Evolutionary conservation across 1,284 basidiomycete genomes (phyloP).

Genomic region (Apiotrichum akiyoshidainum): DNA sequence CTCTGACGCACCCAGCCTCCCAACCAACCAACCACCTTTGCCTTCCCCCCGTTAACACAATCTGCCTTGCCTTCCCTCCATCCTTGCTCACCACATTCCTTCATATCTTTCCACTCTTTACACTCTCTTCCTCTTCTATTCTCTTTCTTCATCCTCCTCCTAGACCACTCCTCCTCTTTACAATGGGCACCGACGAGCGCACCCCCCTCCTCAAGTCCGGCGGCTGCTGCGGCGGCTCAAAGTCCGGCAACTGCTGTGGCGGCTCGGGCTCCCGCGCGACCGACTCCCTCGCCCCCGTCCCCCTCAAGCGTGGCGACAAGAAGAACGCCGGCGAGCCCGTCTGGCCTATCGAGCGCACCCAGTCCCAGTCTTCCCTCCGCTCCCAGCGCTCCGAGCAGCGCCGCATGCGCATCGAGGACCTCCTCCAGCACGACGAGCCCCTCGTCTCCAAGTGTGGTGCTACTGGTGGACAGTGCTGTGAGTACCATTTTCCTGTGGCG

Average conservation of each 20-base stretch:
- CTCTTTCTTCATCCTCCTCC: neutral
- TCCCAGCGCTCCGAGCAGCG: constrained; percentile 12
- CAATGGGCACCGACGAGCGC: constrained; percentile 13
- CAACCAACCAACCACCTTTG: neutral
- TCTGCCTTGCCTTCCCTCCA: neutral
- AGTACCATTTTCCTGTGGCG: no score
- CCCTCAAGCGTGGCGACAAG: constrained; percentile 18
- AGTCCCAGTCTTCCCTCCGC: constrained; percentile 14
- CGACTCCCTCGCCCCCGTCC: constrained; percentile 12
- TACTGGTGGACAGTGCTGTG: constrained; percentile 38
- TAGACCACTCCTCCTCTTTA: neutral
- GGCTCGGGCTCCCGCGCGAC: constrained; percentile 5
- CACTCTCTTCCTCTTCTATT: neutral
- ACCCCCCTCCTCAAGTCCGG: constrained; percentile 19
- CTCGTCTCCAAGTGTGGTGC: constrained; percentile 45
- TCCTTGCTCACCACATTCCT: neutral
- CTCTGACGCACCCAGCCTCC: no score
- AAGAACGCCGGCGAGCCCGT: constrained; percentile 13
- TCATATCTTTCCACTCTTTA: neutral
- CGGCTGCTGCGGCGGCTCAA: constrained; percentile 21
- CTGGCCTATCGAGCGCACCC: constrained; percentile 21
- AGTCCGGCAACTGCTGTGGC: constrained; percentile 17
- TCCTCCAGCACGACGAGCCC: constrained; percentile 37
- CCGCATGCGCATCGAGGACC: constrained; percentile 24
- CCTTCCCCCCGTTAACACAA: neutral